A percentile compares a stretch with the other conserved stretches of the same genome.
These are phyloP conservation scores for Neostapfia colusana DNA, from an alignment of 176 grass and related monocot genomes.

Conservation along the genomic window DNA sequence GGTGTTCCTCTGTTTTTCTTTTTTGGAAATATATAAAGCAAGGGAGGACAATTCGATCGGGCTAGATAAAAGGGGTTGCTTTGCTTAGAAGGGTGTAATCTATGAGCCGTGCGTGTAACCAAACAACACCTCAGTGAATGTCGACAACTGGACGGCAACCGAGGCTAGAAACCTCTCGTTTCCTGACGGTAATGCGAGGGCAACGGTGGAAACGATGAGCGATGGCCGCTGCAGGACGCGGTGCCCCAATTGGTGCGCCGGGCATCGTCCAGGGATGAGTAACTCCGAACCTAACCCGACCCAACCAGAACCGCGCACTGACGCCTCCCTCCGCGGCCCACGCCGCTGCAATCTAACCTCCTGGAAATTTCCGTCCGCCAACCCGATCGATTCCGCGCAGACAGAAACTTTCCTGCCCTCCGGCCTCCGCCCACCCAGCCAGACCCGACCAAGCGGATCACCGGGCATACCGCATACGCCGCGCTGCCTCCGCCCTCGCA, in stretches of 20 bases:
- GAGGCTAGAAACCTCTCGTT: background rate
- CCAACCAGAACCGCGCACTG: slow-evolving; percentile 21
- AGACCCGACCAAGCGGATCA: slow-evolving; percentile 40
- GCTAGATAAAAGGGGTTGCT: no score
- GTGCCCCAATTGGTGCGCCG: background rate
- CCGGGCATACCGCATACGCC: slow-evolving; percentile 11
- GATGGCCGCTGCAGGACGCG: background rate
- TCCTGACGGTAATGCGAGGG: background rate
- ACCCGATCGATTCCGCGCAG: slow-evolving; percentile 32
- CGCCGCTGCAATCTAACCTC: slow-evolving; percentile 21
- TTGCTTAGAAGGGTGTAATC: no score
- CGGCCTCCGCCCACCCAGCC: slow-evolving; percentile 31
- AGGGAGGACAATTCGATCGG: no score
- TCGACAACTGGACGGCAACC: background rate
- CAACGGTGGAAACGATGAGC: background rate
- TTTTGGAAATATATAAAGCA: no score
- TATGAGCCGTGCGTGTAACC: no score
- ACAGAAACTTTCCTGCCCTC: slow-evolving; percentile 19
- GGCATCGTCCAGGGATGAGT: background rate
- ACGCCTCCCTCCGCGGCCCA: background rate
- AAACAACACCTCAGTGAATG: background rate
- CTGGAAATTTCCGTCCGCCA: slow-evolving; percentile 70
- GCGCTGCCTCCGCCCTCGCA: background rate
- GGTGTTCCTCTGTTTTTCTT: no score
- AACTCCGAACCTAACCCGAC: background rate